phyloP scores from a whole-genome alignment of 805 yeast genomes.

The Teunomyces funiuensis region DNA sequence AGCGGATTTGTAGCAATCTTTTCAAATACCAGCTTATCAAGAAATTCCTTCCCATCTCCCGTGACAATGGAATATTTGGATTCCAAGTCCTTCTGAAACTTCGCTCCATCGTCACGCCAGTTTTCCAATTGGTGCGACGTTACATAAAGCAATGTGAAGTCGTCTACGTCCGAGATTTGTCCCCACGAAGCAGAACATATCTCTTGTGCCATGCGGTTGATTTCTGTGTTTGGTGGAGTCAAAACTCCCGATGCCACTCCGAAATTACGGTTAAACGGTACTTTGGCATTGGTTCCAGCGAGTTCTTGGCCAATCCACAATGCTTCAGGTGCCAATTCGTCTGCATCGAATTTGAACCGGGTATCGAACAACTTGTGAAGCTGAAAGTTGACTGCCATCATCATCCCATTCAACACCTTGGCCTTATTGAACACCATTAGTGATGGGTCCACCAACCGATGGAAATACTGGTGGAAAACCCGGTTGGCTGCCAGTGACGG shows the following conservation, averaged over 20 bases:
- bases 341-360: slow-evolving; percentile 16
- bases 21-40: not conserved
- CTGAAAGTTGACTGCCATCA: slow-evolving; percentile 26
- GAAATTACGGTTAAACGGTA: slow-evolving; percentile 24
- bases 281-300: slow-evolving; percentile 20
- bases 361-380: slow-evolving; percentile 18
- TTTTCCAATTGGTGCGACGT: slow-evolving; percentile 39
- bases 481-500: slow-evolving; percentile 12
- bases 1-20: slow-evolving; percentile 22
- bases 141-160: slow-evolving; percentile 24
- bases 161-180: slow-evolving; percentile 28
- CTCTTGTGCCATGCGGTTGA: slow-evolving; percentile 23
- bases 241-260: slow-evolving; percentile 32
- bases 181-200: slow-evolving; percentile 41
- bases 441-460: slow-evolving; percentile 26
- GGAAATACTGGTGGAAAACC: slow-evolving; percentile 22
- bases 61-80: slow-evolving; percentile 13
- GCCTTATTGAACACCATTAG: slow-evolving; percentile 29
- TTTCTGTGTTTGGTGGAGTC: slow-evolving; percentile 28
- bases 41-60: no score
- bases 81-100: slow-evolving; percentile 16
- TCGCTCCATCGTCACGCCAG: slow-evolving; percentile 15
- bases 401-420: slow-evolving; percentile 26
- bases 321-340: slow-evolving; percentile 21
- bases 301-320: slow-evolving; percentile 38